phyloP scores from a whole-genome alignment of 148 eudicot species.

The Vaccinium corymbosum region DNA sequence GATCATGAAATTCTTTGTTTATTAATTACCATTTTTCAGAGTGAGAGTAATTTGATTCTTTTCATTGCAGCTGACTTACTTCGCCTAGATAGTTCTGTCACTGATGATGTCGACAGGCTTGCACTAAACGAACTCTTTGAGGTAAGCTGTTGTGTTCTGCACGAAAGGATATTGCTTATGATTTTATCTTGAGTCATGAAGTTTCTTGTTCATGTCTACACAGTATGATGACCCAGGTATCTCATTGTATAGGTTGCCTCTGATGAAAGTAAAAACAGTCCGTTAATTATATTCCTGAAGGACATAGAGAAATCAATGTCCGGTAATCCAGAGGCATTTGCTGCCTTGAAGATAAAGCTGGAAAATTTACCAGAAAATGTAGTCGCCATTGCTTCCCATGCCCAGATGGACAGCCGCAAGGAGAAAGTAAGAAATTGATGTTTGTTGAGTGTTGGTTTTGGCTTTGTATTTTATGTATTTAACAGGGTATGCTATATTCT shows the following conservation, averaged over 20 bases:
- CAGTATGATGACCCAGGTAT: not conserved
- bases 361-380: slow-evolving; percentile 69
- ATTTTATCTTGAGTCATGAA: not conserved
- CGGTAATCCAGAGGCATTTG: slow-evolving; percentile 65
- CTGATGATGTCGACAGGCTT: slow-evolving; percentile 71
- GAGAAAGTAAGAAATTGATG: slow-evolving; percentile 58
- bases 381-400: slow-evolving; percentile 80
- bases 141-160: slow-evolving; percentile 32
- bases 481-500: slow-evolving; percentile 8
- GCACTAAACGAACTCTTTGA: slow-evolving; percentile 80
- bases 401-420: slow-evolving; percentile 78
- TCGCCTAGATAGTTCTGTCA: slow-evolving; percentile 59
- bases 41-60: slow-evolving; percentile 6
- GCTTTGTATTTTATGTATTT: not conserved
- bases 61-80: slow-evolving; percentile 58
- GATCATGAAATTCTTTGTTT: not conserved
- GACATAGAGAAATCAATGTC: slow-evolving; percentile 83
- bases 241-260: slow-evolving; percentile 50
- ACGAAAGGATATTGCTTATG: not conserved
- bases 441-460: not conserved
- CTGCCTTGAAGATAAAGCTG: slow-evolving; percentile 55
- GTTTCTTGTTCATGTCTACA: not conserved
- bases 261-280: slow-evolving; percentile 57
- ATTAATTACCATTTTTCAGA: not conserved
- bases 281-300: slow-evolving; percentile 69